A percentile compares a stretch with the other conserved stretches of the same genome.
Conservation (phyloP, 257 asterid genomes). For the Solanum ossicruentum region DNA sequence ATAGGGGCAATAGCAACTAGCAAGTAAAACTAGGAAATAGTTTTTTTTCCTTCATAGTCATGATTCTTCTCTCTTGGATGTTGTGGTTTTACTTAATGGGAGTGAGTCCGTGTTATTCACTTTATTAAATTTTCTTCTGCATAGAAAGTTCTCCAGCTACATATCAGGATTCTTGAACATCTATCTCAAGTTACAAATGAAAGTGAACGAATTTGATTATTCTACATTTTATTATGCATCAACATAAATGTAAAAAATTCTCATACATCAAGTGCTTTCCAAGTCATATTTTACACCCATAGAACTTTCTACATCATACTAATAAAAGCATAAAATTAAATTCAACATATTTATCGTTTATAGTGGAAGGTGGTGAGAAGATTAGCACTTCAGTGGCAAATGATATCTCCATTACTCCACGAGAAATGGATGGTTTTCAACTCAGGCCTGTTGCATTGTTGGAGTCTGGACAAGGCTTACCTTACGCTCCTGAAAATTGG, state of each 20-base stretch:
- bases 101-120: background rate
- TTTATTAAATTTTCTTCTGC: too few relatives aligned
- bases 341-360: background rate
- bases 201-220: background rate
- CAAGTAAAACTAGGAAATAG: too few relatives aligned
- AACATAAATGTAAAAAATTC: background rate
- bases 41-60: background rate
- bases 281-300: background rate
- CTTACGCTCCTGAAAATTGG: constrained; percentile 23
- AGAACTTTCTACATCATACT: background rate
- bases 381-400: background rate
- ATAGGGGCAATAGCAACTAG: too few relatives aligned
- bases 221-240: background rate
- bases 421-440: background rate
- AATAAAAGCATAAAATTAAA: background rate
- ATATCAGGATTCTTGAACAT: background rate
- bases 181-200: background rate
- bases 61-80: background rate
- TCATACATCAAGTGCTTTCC: background rate
- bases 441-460: constrained; percentile 1
- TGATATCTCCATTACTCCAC: background rate
- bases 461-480: constrained; percentile 23
- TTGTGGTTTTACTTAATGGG: background rate
- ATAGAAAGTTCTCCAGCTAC: background rate
- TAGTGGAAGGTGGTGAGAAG: background rate